Conservation (phyloP, 1,139 yeast species). For the Scheffersomyces titani region DNA sequence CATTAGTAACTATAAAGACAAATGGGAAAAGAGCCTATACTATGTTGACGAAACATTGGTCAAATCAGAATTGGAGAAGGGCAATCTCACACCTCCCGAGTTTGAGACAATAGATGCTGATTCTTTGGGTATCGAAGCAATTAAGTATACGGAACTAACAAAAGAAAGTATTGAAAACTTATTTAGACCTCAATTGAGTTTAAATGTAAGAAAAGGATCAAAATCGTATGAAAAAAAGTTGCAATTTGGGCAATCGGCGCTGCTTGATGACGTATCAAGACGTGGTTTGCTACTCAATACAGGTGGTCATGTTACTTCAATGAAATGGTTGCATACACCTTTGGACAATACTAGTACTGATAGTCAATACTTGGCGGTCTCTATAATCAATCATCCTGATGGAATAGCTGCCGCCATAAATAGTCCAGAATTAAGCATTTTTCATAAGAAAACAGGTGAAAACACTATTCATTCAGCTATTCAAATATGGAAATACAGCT, state of each 20-base stretch:
- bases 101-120: slow-evolving; percentile 3
- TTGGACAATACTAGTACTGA: slow-evolving; percentile 16
- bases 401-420: slow-evolving; percentile 26
- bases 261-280: slow-evolving; percentile 24
- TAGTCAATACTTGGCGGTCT: slow-evolving; percentile 51
- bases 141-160: background rate
- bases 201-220: slow-evolving; percentile 5
- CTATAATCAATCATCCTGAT: slow-evolving; percentile 36
- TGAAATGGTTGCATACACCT: slow-evolving; percentile 51
- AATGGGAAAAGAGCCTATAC: slow-evolving; percentile 39
- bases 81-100: slow-evolving; percentile 6
- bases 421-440: slow-evolving; percentile 37
- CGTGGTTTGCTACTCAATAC: slow-evolving; percentile 49
- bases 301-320: slow-evolving; percentile 57
- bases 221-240: background rate
- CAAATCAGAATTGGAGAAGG: slow-evolving; percentile 5
- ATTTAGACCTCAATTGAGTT: slow-evolving; percentile 2
- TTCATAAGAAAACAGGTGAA: slow-evolving; percentile 9
- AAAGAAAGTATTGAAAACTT: background rate
- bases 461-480: slow-evolving; percentile 36
- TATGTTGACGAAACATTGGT: slow-evolving; percentile 28
- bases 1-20: slow-evolving; percentile 26
- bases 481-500: slow-evolving; percentile 49
- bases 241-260: slow-evolving; percentile 7
- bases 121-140: slow-evolving; percentile 5